Evolutionary conservation across 2,329 filamentous ascomycete genomes (phyloP).

Genomic region (Xylaria hypoxylon): DNA sequence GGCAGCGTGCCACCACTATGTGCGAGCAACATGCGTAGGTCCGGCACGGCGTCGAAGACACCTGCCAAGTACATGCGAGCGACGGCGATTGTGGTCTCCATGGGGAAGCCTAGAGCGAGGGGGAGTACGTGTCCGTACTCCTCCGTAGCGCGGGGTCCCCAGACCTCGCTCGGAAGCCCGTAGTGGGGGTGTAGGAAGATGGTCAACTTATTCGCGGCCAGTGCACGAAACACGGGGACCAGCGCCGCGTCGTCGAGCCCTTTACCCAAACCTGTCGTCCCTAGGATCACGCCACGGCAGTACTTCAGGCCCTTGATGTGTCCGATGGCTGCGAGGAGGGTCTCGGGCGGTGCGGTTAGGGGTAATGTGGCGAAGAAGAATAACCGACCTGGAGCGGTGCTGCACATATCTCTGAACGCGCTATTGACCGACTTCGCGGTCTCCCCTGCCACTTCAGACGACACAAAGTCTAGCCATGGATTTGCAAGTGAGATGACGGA

Average conservation of each 20-base stretch:
- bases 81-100: constrained; percentile 93
- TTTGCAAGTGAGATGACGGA: constrained; percentile 92
- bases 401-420: constrained; percentile 80
- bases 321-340: constrained; percentile 73
- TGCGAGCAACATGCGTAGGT: constrained; percentile 80
- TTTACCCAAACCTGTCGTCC: constrained; percentile 81
- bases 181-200: constrained; percentile 95
- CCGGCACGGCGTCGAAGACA: constrained; percentile 80
- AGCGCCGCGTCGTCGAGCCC: constrained; percentile 83
- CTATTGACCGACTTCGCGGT: constrained; percentile 79
- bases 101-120: constrained; percentile 85
- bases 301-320: constrained; percentile 71
- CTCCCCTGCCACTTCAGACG: constrained; percentile 67
- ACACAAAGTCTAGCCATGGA: constrained; percentile 91
- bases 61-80: constrained; percentile 88
- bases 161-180: constrained; percentile 83
- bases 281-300: constrained; percentile 88
- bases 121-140: constrained; percentile 91
- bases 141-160: constrained; percentile 73
- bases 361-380: constrained; percentile 89
- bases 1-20: constrained; percentile 91
- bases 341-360: constrained; percentile 72
- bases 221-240: constrained; percentile 76
- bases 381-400: constrained; percentile 71
- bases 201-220: constrained; percentile 73